Conservation (phyloP, 306 rosid species). For the Pterocarpus santalinus region DNA sequence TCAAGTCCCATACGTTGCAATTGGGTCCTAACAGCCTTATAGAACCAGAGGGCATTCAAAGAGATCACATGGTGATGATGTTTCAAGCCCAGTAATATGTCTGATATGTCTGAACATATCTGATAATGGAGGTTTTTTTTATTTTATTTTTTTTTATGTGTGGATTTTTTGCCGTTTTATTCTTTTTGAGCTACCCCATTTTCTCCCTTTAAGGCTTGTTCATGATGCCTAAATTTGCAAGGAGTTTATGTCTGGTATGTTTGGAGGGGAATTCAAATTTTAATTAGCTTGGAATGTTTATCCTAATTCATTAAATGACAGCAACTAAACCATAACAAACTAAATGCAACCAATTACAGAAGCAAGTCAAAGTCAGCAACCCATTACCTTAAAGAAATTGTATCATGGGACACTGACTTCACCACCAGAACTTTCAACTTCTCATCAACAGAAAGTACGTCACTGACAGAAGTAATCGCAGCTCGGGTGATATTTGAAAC, state of each 20-base stretch:
- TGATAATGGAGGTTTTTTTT: background rate
- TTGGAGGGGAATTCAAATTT: background rate
- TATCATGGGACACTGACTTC: slow-evolving; percentile 75
- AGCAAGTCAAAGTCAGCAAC: slow-evolving; percentile 24
- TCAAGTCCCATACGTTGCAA: no score
- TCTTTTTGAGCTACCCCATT: background rate
- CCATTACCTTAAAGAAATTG: slow-evolving; percentile 80
- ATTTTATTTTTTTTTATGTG: background rate
- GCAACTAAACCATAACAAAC: slow-evolving; percentile 6
- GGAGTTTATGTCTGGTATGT: background rate
- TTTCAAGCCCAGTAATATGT: slow-evolving; percentile 8
- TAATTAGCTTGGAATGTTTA: background rate
- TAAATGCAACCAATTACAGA: background rate
- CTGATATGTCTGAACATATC: background rate
- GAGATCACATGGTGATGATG: no score
- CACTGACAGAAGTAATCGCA: slow-evolving; percentile 64
- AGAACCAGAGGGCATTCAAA: no score
- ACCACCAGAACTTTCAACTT: slow-evolving; percentile 83
- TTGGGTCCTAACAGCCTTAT: no score
- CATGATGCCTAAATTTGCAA: slow-evolving; percentile 5
- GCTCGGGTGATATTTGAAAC: slow-evolving; percentile 77
- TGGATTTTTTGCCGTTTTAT: background rate
- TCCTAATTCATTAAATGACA: slow-evolving; percentile 1
- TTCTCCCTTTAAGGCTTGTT: background rate
- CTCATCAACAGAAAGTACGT: slow-evolving; percentile 74